Conservation (phyloP, 345 rosid species). For the Eucalyptus curtisii region DNA sequence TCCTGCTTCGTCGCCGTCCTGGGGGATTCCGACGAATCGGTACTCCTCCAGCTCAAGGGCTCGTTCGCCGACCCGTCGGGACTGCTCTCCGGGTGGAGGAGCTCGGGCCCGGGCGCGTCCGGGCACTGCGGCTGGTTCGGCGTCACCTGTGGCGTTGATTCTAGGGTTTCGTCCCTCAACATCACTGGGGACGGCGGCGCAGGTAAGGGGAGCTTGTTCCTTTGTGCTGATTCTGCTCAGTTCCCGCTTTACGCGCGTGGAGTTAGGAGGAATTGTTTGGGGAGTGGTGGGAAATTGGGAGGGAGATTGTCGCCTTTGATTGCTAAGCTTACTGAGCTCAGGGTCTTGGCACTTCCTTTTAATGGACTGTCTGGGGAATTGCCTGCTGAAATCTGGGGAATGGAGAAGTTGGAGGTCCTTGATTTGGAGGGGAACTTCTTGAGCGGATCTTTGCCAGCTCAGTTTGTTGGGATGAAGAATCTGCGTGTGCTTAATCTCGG, state of each 20-base stretch:
- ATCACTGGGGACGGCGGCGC: slow-evolving; percentile 41
- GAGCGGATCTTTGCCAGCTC: slow-evolving; percentile 36
- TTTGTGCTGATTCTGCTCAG: slow-evolving; percentile 40
- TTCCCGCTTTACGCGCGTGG: slow-evolving; percentile 72
- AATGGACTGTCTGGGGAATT: slow-evolving; percentile 58
- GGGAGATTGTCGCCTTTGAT: slow-evolving; percentile 48
- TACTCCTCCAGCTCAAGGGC: slow-evolving; percentile 56
- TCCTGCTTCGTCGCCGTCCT: slow-evolving; percentile 14
- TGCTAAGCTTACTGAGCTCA: slow-evolving; percentile 48
- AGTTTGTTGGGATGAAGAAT: slow-evolving; percentile 32
- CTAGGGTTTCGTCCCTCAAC: slow-evolving; percentile 64
- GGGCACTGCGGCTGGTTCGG: slow-evolving; percentile 63
- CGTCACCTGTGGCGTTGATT: slow-evolving; percentile 46
- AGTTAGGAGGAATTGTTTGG: slow-evolving; percentile 44
- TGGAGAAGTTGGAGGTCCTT: slow-evolving; percentile 75
- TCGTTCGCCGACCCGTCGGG: slow-evolving; percentile 54
- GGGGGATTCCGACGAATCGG: slow-evolving; percentile 48
- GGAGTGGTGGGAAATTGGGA: slow-evolving; percentile 31
- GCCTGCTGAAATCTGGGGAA: slow-evolving; percentile 60
- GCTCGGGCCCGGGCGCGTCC: slow-evolving; percentile 5
- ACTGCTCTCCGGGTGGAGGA: slow-evolving; percentile 60
- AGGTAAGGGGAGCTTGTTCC: slow-evolving; percentile 32
- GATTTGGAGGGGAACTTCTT: slow-evolving; percentile 78
- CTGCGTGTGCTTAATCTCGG: slow-evolving; percentile 74
- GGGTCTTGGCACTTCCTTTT: slow-evolving; percentile 69